Percentiles rank a stretch among this genome's conserved stretches.
Conservation (phyloP, 2,329 filamentous ascomycete species). For the Ophiostoma ulmi region DNA sequence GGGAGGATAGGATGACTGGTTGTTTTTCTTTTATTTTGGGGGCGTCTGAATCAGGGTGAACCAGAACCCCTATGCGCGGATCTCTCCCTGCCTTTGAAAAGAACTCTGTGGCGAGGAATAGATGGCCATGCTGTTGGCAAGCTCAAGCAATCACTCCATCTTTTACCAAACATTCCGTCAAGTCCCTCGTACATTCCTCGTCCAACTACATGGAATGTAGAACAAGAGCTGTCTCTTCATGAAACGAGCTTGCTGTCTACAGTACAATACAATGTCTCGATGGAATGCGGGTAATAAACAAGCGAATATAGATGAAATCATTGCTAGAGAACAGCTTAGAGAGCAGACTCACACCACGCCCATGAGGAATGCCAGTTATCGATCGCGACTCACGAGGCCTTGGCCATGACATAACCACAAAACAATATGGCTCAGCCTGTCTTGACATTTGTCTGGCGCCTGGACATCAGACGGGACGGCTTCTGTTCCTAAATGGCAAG, state of each 20-base stretch:
- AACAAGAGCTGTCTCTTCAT: neutral
- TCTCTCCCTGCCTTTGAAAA: neutral
- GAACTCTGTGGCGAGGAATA: neutral
- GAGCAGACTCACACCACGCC: neutral
- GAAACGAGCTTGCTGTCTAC: neutral
- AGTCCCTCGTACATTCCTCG: neutral
- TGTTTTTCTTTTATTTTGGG: neutral
- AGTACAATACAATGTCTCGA: neutral
- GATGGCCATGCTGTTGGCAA: neutral
- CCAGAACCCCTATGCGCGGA: neutral
- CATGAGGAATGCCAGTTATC: neutral
- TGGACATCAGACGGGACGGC: neutral
- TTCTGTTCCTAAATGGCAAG: neutral
- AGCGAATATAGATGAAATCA: neutral
- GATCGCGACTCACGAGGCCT: neutral
- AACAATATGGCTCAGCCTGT: neutral
- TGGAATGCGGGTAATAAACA: neutral
- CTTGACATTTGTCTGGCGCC: neutral
- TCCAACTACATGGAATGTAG: neutral
- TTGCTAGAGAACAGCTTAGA: neutral
- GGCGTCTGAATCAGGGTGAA: neutral
- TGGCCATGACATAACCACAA: neutral
- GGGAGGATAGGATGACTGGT: neutral
- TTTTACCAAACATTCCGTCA: neutral
- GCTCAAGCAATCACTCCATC: neutral